These are phyloP conservation scores for Pugionium cornutum DNA, from an alignment of 345 rosid genomes.

Conservation along the genomic window DNA sequence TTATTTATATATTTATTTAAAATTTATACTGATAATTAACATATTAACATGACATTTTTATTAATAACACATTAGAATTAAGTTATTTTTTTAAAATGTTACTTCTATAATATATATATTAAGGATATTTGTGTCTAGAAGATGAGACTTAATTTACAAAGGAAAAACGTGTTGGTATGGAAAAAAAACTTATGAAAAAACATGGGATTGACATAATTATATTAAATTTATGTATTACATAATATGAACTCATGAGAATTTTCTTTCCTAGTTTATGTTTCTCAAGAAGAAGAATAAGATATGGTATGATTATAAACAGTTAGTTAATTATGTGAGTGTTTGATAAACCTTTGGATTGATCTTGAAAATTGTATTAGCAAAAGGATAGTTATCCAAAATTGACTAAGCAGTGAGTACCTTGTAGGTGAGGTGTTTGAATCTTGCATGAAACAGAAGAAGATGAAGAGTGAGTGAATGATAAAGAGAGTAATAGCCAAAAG, in stretches of 20 bases:
- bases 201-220: neutral
- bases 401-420: conserved; percentile 50
- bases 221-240: neutral
- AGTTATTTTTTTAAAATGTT: too few species aligned
- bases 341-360: neutral
- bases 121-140: too few species aligned
- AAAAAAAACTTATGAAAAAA: neutral
- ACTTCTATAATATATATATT: too few species aligned
- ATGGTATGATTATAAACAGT: neutral
- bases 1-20: too few species aligned
- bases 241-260: conserved; percentile 4
- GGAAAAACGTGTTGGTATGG: neutral
- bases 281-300: conserved; percentile 16
- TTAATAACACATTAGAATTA: too few species aligned
- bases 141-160: neutral
- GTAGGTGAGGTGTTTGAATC: conserved; percentile 67
- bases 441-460: conserved; percentile 62
- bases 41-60: too few species aligned
- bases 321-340: conserved; percentile 2
- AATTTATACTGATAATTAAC: too few species aligned
- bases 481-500: conserved; percentile 27
- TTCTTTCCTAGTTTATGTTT: neutral
- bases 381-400: neutral
- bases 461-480: conserved; percentile 22
- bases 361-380: neutral